These are phyloP conservation scores for Bruguiera gymnorhiza DNA, from an alignment of 345 rosid species.

Conservation along the genomic window DNA sequence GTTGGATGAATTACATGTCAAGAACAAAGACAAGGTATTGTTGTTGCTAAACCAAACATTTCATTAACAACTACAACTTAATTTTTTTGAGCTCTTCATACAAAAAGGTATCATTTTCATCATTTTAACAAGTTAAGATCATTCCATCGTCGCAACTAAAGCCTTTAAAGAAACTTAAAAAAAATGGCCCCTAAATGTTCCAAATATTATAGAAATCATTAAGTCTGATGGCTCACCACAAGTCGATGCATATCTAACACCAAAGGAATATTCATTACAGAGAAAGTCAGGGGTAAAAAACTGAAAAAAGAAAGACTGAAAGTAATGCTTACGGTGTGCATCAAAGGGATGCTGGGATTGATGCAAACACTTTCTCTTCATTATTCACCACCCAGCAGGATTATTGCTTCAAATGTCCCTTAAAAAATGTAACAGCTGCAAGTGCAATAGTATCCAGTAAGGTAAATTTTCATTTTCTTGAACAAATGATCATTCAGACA, in stretches of 20 bases:
- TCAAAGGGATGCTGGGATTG: slow-evolving; percentile 52
- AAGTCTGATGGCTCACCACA: too few species aligned
- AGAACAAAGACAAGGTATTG: background rate
- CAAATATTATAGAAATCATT: background rate
- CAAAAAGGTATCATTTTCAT: background rate
- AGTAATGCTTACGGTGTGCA: slow-evolving; percentile 47
- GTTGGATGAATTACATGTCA: slow-evolving; percentile 11
- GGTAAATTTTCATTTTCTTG: too few species aligned
- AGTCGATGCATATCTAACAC: too few species aligned
- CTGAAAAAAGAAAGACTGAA: background rate
- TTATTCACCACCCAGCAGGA: slow-evolving; percentile 16
- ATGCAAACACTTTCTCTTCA: slow-evolving; percentile 49
- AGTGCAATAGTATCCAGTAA: too few species aligned
- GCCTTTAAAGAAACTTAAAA: background rate
- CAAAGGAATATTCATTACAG: too few species aligned
- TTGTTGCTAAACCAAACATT: background rate
- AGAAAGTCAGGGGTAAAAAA: background rate
- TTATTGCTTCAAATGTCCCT: background rate
- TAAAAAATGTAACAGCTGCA: background rate
- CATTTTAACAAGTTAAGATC: background rate
- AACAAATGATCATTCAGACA: too few species aligned
- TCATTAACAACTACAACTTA: background rate
- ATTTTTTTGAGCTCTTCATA: background rate
- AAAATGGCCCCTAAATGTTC: background rate
- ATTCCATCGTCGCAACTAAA: too few species aligned